Base-by-base conservation (phyloP, 2,329 filamentous ascomycete genomes). In the Leptographium lundbergii region DNA sequence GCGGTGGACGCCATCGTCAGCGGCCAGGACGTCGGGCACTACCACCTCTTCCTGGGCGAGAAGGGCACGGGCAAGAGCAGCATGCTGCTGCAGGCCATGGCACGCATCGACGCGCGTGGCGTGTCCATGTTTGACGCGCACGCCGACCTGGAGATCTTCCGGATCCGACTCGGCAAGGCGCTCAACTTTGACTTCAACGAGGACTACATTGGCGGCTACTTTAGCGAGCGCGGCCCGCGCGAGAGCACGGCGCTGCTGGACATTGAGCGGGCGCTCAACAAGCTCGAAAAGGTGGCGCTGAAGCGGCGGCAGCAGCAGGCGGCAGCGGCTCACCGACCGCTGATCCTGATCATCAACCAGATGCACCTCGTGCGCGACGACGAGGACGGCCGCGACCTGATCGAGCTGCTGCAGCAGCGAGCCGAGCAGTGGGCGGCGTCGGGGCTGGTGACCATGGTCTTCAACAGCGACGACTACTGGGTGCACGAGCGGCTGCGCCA, bases 381-480 rank as follows among this genome's bases (percentile, higher is more conserved):
- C 66, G 89, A 95, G 6, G 89, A 95, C 66, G 94, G 94, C n/a
- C 86, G 87, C 59, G 90, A 97, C 69, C 77, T 99, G 17, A 84
- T 99, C 50, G 94, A 99, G 71, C 82, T 99, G 56, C 84, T 99
- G 34, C 94, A 99, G 68, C 94, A 99, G 70, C 84, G 91, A 36
- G 92, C 94, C 1, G 94, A 99, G 72, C 88, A 94, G 71, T 99
- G 94, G 94, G 92, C 94, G 1, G 94, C 92, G 1, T 84, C 88
- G 24, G 92, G 90, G 64, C 80, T 99, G 10, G 89, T 95, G 34
- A 97, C 94, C 1, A 82, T 90, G 77, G 85, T 99, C 39, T 91
- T 99, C 74, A 97, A 96, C 73, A 91, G 86, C 58, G 94, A 99
- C 71, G 94, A 97, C 69, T 99, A 96, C 73, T 99, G 94, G 94